Conservation (phyloP, 805 yeast species). For the Ogataea angusta region DNA sequence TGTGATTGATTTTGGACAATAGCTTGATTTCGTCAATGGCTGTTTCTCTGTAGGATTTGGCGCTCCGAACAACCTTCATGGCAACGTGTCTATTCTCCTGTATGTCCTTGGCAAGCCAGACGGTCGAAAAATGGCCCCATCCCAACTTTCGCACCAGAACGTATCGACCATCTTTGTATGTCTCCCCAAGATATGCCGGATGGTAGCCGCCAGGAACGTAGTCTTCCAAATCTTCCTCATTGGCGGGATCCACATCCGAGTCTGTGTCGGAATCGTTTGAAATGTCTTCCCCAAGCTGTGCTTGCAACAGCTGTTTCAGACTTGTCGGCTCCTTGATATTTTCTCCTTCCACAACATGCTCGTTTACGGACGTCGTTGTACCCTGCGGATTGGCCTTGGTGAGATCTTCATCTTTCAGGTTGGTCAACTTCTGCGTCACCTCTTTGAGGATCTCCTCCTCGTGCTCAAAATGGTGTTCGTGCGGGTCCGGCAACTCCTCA, state of each 20-base stretch:
- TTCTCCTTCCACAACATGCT: constrained; percentile 11
- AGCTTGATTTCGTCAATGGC: constrained; percentile 91
- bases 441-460: constrained; percentile 28
- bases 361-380: constrained; percentile 6
- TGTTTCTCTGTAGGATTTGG: constrained; percentile 86
- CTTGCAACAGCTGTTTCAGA: constrained; percentile 7
- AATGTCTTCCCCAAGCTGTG: constrained; percentile 36
- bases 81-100: constrained; percentile 75
- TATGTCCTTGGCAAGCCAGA: constrained; percentile 77
- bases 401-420: constrained; percentile 22
- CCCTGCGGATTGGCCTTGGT: constrained; percentile 12
- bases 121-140: constrained; percentile 98
- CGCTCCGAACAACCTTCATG: constrained; percentile 88
- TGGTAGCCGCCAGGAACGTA: constrained; percentile 94
- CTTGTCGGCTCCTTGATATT: constrained; percentile 4
- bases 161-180: constrained; percentile 67
- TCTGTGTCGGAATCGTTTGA: constrained; percentile 27
- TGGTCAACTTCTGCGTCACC: constrained; percentile 26
- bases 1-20: constrained; percentile 60
- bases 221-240: constrained; percentile 85
- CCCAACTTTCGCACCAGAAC: constrained; percentile 85
- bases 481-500: constrained; percentile 21
- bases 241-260: constrained; percentile 36
- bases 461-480: constrained; percentile 24
- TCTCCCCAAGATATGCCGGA: constrained; percentile 87